Conservation (phyloP, 2,329 filamentous ascomycete genomes). For the Cytospora chrysosperma region DNA sequence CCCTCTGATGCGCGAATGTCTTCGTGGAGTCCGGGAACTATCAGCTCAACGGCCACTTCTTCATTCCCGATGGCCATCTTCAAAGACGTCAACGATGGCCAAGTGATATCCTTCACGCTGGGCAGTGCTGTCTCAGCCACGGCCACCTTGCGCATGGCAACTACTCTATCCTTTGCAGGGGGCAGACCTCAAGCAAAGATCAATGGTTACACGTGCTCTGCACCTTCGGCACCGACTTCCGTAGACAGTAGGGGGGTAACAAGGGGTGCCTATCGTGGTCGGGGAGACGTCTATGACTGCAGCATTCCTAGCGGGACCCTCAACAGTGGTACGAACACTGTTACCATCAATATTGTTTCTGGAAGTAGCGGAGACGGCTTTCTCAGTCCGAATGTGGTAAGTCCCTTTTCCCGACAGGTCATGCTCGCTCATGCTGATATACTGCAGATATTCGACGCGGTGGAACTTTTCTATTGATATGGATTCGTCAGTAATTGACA, state of each 20-base stretch:
- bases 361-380: slow-evolving; percentile 56
- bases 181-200: slow-evolving; percentile 57
- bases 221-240: slow-evolving; percentile 56
- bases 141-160: slow-evolving; percentile 63
- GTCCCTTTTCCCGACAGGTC: slow-evolving; percentile 23
- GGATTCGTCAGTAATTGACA: too few relatives aligned
- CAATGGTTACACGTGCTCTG: slow-evolving; percentile 51
- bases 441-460: slow-evolving; percentile 34
- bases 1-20: slow-evolving; percentile 64
- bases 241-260: slow-evolving; percentile 66
- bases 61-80: slow-evolving; percentile 68
- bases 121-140: slow-evolving; percentile 48
- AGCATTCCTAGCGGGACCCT: slow-evolving; percentile 59
- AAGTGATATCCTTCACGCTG: slow-evolving; percentile 61
- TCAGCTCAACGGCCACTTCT: slow-evolving; percentile 50
- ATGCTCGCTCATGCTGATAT: background rate
- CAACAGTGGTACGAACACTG: slow-evolving; percentile 60
- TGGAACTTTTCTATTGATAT: slow-evolving; percentile 33
- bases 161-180: slow-evolving; percentile 61
- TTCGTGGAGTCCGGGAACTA: slow-evolving; percentile 57
- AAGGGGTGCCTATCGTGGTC: slow-evolving; percentile 62
- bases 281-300: slow-evolving; percentile 63
- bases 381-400: slow-evolving; percentile 57
- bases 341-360: slow-evolving; percentile 58
- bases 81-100: slow-evolving; percentile 57